Evolutionary conservation across 1,284 basidiomycete species (phyloP).

Genomic region (Meira nashicola): DNA sequence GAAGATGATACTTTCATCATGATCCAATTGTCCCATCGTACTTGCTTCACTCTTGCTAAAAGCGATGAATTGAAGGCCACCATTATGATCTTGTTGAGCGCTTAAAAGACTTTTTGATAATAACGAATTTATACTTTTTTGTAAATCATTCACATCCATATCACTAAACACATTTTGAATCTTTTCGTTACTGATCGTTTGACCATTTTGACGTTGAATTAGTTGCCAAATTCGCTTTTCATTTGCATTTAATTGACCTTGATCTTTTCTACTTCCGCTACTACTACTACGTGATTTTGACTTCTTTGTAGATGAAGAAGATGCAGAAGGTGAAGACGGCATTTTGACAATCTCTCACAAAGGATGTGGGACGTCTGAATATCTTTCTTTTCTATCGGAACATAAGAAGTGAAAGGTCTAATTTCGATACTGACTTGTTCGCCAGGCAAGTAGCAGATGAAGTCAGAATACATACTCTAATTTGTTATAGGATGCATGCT

Average conservation of each 20-base stretch:
- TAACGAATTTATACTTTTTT: conserved; percentile 40
- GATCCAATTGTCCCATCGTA: conserved; percentile 39
- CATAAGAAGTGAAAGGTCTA: no score
- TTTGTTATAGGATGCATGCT: no score
- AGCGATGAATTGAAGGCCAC: conserved; percentile 1
- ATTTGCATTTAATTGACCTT: neutral
- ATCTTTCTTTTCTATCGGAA: no score
- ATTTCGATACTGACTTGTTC: no score
- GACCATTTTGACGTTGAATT: conserved; percentile 20
- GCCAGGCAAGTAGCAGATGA: no score
- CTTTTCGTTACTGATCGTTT: conserved; percentile 37
- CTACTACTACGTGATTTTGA: neutral
- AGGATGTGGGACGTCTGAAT: no score
- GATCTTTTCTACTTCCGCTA: neutral
- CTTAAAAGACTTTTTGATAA: conserved; percentile 31
- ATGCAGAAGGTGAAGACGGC: neutral
- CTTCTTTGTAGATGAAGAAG: conserved; percentile 1
- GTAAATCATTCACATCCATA: conserved; percentile 37
- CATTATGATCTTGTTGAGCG: neutral
- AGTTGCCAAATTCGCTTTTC: conserved; percentile 16
- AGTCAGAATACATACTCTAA: no score
- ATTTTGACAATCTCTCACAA: no score
- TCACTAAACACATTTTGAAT: conserved; percentile 24
- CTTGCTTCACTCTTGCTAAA: conserved; percentile 7
- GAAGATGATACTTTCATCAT: conserved; percentile 46